phyloP scores from a whole-genome alignment of 2,329 filamentous ascomycete genomes.

The Aspergillaceae sp. region DNA sequence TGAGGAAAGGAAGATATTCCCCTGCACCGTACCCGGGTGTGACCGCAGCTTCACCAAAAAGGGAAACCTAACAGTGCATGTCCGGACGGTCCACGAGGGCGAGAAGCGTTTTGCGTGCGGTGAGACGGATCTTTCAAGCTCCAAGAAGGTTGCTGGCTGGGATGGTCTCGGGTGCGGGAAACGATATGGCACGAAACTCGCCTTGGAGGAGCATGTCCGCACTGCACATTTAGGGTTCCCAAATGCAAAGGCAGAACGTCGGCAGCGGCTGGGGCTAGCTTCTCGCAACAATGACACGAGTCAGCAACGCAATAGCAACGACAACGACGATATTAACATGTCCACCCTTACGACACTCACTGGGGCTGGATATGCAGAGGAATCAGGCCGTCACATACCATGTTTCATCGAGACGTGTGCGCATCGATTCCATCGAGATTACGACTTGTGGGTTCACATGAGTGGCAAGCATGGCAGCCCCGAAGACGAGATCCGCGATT shows the following conservation, averaged over 20 bases:
- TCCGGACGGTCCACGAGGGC: slow-evolving; percentile 68
- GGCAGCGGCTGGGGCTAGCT: slow-evolving; percentile 23
- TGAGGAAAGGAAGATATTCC: slow-evolving; percentile 56
- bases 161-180: slow-evolving; percentile 62
- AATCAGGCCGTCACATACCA: slow-evolving; percentile 41
- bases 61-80: slow-evolving; percentile 74
- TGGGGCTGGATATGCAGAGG: slow-evolving; percentile 47
- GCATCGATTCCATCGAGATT: slow-evolving; percentile 49
- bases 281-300: too few species aligned
- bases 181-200: slow-evolving; percentile 66
- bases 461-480: slow-evolving; percentile 34
- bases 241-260: slow-evolving; percentile 34
- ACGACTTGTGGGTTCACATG: slow-evolving; percentile 51
- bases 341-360: slow-evolving; percentile 44
- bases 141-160: slow-evolving; percentile 57
- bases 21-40: slow-evolving; percentile 62
- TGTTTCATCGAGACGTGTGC: slow-evolving; percentile 46
- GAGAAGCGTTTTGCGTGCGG: slow-evolving; percentile 70
- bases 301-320: slow-evolving; percentile 5
- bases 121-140: slow-evolving; percentile 50
- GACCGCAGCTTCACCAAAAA: slow-evolving; percentile 69
- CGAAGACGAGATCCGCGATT: slow-evolving; percentile 32
- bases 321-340: slow-evolving; percentile 9
- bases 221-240: slow-evolving; percentile 65
- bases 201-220: slow-evolving; percentile 75